phyloP scores from a whole-genome alignment of 257 asterid genomes.

The Solanum peruvianum region DNA sequence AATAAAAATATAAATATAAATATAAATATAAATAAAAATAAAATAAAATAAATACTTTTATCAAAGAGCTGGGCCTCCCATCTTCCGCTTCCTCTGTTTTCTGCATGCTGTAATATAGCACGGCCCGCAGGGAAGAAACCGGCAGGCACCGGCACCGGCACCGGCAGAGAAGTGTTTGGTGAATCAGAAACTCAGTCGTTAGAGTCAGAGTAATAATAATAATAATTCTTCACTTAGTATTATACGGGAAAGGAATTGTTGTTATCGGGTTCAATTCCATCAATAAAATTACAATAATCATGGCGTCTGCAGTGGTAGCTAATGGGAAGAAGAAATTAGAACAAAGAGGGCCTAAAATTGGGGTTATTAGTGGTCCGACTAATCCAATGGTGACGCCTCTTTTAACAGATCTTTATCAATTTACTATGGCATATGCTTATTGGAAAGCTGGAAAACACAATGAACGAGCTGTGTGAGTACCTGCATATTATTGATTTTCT shows the following conservation, averaged over 20 bases:
- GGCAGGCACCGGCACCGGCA: neutral
- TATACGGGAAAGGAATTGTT: neutral
- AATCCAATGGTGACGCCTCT: conserved; percentile 97
- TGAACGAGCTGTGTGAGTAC: conserved; percentile 81
- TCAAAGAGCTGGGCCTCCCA: neutral
- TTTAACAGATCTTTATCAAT: conserved; percentile 93
- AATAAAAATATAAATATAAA: neutral
- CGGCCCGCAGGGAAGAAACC: neutral
- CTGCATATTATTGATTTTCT: neutral
- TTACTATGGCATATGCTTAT: conserved; percentile 96
- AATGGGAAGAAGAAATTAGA: neutral
- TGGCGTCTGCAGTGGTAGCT: neutral
- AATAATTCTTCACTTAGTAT: neutral
- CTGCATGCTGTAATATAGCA: neutral
- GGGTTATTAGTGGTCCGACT: conserved; percentile 47
- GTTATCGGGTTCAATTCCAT: neutral
- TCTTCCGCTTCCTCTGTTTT: neutral
- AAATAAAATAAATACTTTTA: neutral
- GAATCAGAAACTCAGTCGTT: neutral
- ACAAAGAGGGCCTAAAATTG: neutral
- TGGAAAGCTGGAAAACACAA: conserved; percentile 91
- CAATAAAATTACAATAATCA: neutral
- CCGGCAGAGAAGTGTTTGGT: neutral
- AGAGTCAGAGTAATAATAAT: neutral
- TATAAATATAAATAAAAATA: neutral